A percentile compares a stretch with the other conserved stretches of the same genome.
Conservation (phyloP, 176 grass and related monocot genomes). For the Lolium rigidum region DNA sequence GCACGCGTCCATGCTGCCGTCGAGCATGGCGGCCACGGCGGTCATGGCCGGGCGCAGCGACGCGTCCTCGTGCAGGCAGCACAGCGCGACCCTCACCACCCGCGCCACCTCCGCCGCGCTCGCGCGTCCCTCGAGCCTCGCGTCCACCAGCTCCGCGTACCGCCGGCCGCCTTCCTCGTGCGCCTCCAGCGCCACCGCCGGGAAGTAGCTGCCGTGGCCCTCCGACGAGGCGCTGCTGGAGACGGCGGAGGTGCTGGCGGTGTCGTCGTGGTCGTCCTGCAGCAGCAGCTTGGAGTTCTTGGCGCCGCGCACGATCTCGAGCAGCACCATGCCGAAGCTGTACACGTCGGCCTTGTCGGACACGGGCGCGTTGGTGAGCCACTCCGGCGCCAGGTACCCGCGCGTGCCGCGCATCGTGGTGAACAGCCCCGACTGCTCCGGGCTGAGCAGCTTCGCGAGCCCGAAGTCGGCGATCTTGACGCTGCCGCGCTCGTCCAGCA, state of each 20-base stretch:
- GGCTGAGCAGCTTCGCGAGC: constrained; percentile 65
- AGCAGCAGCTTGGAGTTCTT: constrained; percentile 68
- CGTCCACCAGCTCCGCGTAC: constrained; percentile 64
- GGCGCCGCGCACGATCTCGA: constrained; percentile 71
- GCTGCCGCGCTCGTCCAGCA: constrained; percentile 59
- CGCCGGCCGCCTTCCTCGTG: constrained; percentile 49
- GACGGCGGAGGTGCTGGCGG: not conserved
- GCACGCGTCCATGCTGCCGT: constrained; percentile 55
- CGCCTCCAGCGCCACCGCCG: constrained; percentile 66
- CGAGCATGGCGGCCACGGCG: constrained; percentile 66
- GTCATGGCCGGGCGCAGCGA: constrained; percentile 64
- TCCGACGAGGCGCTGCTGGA: not conserved
- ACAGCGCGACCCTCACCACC: constrained; percentile 69
- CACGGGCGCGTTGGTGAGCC: constrained; percentile 81
- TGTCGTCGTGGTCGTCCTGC: not conserved
- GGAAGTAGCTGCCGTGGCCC: constrained; percentile 54
- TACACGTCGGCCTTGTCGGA: constrained; percentile 76
- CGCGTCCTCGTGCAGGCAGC: constrained; percentile 88
- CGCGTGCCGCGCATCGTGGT: constrained; percentile 78
- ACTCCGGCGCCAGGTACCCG: constrained; percentile 88
- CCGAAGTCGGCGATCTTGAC: constrained; percentile 93
- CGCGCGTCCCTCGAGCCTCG: constrained; percentile 55
- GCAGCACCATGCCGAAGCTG: constrained; percentile 94
- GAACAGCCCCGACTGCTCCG: constrained; percentile 84
- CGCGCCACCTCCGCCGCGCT: constrained; percentile 49